Base-by-base conservation (phyloP, 129 eudicot species). In the Pulicaria dysenterica region DNA sequence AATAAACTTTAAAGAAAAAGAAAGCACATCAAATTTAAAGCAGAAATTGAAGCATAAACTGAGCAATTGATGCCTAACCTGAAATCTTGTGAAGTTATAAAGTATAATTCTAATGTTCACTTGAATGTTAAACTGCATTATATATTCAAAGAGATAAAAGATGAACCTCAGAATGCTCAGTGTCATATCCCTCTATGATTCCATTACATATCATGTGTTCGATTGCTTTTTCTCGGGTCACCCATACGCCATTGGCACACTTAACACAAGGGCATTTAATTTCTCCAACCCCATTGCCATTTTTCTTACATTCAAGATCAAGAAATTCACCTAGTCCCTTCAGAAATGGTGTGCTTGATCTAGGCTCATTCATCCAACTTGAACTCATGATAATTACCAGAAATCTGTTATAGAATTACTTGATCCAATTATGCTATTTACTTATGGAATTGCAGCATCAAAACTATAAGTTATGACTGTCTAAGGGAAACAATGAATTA, bases 271-370 rank as follows among this genome's bases (percentile, higher is more conserved):
- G 60, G 11, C 78, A 73, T 49, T 49, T 73, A 9, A 73, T 73
- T 12, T 73, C 62, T 39, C 70, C 78, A 61, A 7, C 24, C 50
- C 5, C 51, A 39, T 64, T 73, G 38, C 62, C 62, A 73, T 73
- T 60, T 36, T 73, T 61, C 10, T 48, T 73, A 49, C 61, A 36
- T 73, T 61, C 62, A 39, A 38, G 42, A 58, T 73, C 78, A 7
- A 73, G 70, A 65, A 61, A 73, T 19, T 73, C 78, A 50, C 78
- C 78, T 48, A 73, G 31, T 31, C 78, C 78, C 51, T 39, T 73
- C 51, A 73, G 11, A 46, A 73, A 73, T 7, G 0, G 44, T 4
- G 63, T 61, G 68, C 78, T 73, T 61, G 78, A 62, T 65, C 53
- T 61, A 13, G 78, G 44, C 54, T 62, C 71, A 39, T 10, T 62